Conservation (phyloP, 2,329 filamentous ascomycete species). For the Monascus ruber region DNA sequence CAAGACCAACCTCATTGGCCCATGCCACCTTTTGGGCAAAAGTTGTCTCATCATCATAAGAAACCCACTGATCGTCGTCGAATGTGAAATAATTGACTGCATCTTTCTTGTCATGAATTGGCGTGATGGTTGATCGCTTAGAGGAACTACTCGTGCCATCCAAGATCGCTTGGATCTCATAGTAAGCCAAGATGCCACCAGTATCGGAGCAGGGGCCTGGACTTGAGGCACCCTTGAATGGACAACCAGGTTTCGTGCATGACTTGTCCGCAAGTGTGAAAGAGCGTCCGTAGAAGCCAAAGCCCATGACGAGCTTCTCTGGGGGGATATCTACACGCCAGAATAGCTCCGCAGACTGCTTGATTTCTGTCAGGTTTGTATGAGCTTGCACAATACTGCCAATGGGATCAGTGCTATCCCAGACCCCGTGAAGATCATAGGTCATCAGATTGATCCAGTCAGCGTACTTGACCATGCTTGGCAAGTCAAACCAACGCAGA, state of each 20-base stretch:
- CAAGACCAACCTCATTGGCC: conserved; percentile 2
- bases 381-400: conserved; percentile 8
- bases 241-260: conserved; percentile 2
- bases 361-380: conserved; percentile 17
- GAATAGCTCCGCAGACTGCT: conserved; percentile 31
- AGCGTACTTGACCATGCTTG: conserved; percentile 2
- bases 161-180: not conserved
- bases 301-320: conserved; percentile 32
- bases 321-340: conserved; percentile 36
- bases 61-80: conserved; percentile 5
- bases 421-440: conserved; percentile 14
- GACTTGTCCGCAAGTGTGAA: conserved; percentile 13
- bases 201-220: conserved; percentile 1
- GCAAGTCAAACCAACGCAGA: conserved; percentile 19
- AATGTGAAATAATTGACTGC: conserved; percentile 5
- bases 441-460: conserved; percentile 14
- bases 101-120: conserved; percentile 2
- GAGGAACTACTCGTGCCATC: not conserved
- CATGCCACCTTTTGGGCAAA: conserved; percentile 4
- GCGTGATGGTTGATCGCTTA: not conserved
- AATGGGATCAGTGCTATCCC: conserved; percentile 10
- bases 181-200: too few species aligned
- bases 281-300: conserved; percentile 38
- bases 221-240: not conserved
- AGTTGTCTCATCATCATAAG: conserved; percentile 4